These are phyloP conservation scores for Umbelopsis ramanniana DNA, from an alignment of 192 early-diverging fungal genomes.

Conservation along the genomic window DNA sequence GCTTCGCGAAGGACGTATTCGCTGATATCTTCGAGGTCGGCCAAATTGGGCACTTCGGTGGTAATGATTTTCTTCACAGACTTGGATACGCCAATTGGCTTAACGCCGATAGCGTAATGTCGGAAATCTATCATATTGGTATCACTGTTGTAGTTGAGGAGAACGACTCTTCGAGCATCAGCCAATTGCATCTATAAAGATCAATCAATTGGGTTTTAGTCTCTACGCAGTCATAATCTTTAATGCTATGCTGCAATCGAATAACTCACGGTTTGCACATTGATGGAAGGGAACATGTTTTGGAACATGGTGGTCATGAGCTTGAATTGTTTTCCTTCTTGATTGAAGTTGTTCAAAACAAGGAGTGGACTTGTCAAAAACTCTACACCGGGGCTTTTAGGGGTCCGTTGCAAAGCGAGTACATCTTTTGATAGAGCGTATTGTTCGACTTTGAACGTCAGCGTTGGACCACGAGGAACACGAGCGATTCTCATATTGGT, in stretches of 20 bases:
- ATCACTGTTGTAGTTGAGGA: slow-evolving; percentile 89
- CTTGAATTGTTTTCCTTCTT: slow-evolving; percentile 78
- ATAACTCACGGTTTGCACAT: slow-evolving; percentile 77
- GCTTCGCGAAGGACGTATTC: slow-evolving; percentile 90
- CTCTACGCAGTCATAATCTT: not conserved
- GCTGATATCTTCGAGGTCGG: slow-evolving; percentile 84
- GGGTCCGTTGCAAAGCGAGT: slow-evolving; percentile 72
- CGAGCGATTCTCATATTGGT: slow-evolving; percentile 86
- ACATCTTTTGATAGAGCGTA: slow-evolving; percentile 89
- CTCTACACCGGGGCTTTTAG: slow-evolving; percentile 77
- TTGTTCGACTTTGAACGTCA: slow-evolving; percentile 80
- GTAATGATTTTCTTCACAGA: slow-evolving; percentile 86
- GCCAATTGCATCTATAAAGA: slow-evolving; percentile 78
- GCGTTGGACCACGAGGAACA: slow-evolving; percentile 91
- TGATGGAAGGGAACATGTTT: slow-evolving; percentile 96
- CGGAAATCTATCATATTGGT: slow-evolving; percentile 88
- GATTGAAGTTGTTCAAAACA: slow-evolving; percentile 81
- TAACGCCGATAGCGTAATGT: slow-evolving; percentile 91
- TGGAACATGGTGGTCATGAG: slow-evolving; percentile 95
- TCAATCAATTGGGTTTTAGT: not conserved
- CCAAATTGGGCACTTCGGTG: slow-evolving; percentile 76
- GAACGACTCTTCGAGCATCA: slow-evolving; percentile 87
- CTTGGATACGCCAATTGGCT: slow-evolving; percentile 88
- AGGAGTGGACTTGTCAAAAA: slow-evolving; percentile 82
- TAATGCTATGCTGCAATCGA: not conserved